Conservation (phyloP, 2,329 filamentous ascomycete genomes). For the Trichoderma oligosporum region DNA sequence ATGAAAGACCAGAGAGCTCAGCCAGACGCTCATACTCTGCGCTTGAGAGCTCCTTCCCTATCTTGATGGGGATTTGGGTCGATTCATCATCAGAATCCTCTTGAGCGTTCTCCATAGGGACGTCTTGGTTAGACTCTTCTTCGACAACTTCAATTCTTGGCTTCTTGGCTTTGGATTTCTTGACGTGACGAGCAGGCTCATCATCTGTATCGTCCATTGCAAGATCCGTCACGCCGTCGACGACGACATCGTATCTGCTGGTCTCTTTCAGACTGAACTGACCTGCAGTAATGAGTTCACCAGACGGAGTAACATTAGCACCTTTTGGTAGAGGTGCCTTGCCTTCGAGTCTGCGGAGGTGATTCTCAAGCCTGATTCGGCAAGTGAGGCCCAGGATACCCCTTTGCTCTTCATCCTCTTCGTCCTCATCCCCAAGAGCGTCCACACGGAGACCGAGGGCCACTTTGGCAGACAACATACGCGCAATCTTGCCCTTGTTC, state of each 20-base stretch:
- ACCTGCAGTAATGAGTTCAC: slow-evolving; percentile 58
- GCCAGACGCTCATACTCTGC: slow-evolving; percentile 59
- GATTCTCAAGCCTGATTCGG: slow-evolving; percentile 70
- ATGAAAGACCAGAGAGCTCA: slow-evolving; percentile 63
- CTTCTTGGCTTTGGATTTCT: slow-evolving; percentile 45
- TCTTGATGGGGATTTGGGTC: slow-evolving; percentile 33
- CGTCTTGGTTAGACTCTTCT: slow-evolving; percentile 37
- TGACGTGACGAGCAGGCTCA: slow-evolving; percentile 29
- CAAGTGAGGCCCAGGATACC: slow-evolving; percentile 71
- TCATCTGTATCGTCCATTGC: slow-evolving; percentile 35
- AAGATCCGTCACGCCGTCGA: slow-evolving; percentile 71
- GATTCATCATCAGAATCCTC: slow-evolving; percentile 33
- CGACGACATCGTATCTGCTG: slow-evolving; percentile 90
- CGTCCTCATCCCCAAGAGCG: slow-evolving; percentile 61
- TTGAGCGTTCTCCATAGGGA: slow-evolving; percentile 42
- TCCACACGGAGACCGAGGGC: slow-evolving; percentile 91
- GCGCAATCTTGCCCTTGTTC: slow-evolving; percentile 99
- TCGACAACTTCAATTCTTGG: slow-evolving; percentile 40
- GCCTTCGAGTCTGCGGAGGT: slow-evolving; percentile 76
- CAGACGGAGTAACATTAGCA: slow-evolving; percentile 70
- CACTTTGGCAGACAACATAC: slow-evolving; percentile 91
- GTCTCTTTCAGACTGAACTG: slow-evolving; percentile 93
- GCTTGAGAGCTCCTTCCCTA: slow-evolving; percentile 46
- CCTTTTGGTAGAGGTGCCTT: slow-evolving; percentile 80
- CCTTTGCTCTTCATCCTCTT: slow-evolving; percentile 84